Base-by-base conservation (phyloP, 1,284 basidiomycete genomes). In the Heterobasidion parviporum region DNA sequence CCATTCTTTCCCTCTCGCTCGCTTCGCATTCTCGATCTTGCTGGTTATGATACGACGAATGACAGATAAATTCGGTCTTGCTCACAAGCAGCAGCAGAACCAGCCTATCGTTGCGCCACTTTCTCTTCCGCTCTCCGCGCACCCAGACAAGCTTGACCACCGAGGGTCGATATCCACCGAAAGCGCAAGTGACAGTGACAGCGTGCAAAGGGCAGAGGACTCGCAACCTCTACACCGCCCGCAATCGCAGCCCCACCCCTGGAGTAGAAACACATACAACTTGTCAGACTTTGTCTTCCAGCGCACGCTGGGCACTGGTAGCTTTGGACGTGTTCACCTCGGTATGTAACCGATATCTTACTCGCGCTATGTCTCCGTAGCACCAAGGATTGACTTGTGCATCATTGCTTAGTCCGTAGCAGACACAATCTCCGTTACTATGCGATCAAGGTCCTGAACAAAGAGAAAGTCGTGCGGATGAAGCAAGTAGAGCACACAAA, bases 401-500 rank as follows among this genome's bases (percentile, higher is more conserved):
- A 12, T 8, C 50, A 41, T n/a, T 15, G 44, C 38, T 51, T 64
- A 91, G 88, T 94, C 16, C 84, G 89, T 57, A 95, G 92, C 67
- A 90, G 88, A 70, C 93, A 96, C 70, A 98, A 97, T 68, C 78
- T 88, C 34, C 86, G 94, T 8, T 95, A 92, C 70, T 98, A 97
- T 67, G 94, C 94, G 45, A 85, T 97, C 77, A 98, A 98, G 69
- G 94, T 98, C 8, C 75, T 98, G 58, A 88, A 81, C 74, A 98
- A 98, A 71, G 92, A 97, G 61, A 92, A 94, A 67, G 92, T 99
- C 55, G 93, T 96, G 59, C 85, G 82, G 65, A 91, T 94, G 81
- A 98, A 98, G 77, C 96, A 99, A 69, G 87, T 98, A 55, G 94
- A 98, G 65, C 96, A 99, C 68, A 98, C 96, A 33, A 97, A 96